Evolutionary conservation across 441 rosid genomes (phyloP).

Genomic region (Populus hybrid): DNA sequence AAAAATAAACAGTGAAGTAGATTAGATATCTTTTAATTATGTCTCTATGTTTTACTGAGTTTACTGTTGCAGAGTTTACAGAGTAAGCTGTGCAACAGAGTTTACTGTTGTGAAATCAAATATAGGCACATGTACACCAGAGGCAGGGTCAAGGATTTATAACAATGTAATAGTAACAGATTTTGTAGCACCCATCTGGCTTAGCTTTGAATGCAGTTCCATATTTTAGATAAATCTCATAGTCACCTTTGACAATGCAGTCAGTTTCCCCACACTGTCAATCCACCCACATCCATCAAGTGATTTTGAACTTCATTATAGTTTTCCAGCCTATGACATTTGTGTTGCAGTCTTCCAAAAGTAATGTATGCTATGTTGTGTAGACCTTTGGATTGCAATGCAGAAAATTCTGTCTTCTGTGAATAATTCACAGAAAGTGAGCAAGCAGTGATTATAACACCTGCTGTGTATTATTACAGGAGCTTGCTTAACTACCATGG

Average conservation of each 20-base stretch:
- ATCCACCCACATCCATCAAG: background rate
- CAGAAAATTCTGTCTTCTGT: background rate
- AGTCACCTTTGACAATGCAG: background rate
- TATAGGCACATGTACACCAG: background rate
- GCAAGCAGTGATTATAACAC: slow-evolving; percentile 3
- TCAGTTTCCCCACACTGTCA: background rate
- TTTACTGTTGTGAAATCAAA: background rate
- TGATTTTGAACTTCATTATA: background rate
- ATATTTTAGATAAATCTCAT: background rate
- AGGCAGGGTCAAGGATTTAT: background rate
- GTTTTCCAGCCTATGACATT: background rate
- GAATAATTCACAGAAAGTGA: background rate
- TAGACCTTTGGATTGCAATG: background rate
- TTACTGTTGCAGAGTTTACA: background rate
- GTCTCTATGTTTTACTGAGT: background rate
- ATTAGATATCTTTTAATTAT: background rate
- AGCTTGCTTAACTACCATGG: slow-evolving; percentile 64
- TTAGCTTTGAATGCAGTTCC: slow-evolving; percentile 3
- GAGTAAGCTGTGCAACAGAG: background rate
- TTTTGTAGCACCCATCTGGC: background rate
- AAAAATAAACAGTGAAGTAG: background rate
- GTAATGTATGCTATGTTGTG: background rate
- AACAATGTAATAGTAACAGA: background rate
- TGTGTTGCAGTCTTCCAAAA: background rate
- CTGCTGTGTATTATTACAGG: slow-evolving; percentile 43